A percentile compares a stretch with the other conserved stretches of the same genome.
Conservation (phyloP, 1,139 yeast species). For the Sugiyamaella pinicola region DNA sequence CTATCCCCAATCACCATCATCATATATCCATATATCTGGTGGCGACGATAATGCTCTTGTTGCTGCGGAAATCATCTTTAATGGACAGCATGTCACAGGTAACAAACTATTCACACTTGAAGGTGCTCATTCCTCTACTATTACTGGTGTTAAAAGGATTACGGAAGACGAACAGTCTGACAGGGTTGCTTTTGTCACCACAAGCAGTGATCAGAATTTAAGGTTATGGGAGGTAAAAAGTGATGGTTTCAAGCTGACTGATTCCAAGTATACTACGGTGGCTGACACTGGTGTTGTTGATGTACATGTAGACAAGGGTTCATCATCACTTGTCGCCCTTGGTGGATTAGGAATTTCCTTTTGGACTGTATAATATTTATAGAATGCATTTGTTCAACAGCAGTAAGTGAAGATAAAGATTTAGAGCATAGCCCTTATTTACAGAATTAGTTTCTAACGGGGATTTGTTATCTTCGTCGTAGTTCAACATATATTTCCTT, state of each 20-base stretch:
- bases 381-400: background rate
- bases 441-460: background rate
- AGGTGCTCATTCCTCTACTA: conserved; percentile 82
- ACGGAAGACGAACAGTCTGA: conserved; percentile 27
- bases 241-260: conserved; percentile 37
- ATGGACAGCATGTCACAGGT: conserved; percentile 31
- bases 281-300: conserved; percentile 84
- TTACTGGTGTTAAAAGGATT: conserved; percentile 59
- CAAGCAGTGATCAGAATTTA: conserved; percentile 79
- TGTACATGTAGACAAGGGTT: conserved; percentile 3
- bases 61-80: conserved; percentile 46
- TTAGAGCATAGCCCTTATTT: background rate
- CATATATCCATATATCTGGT: conserved; percentile 61
- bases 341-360: conserved; percentile 19
- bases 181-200: conserved; percentile 45
- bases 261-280: conserved; percentile 67
- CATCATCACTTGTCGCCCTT: conserved; percentile 1
- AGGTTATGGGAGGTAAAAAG: conserved; percentile 57
- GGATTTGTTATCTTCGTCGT: background rate
- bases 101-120: conserved; percentile 44
- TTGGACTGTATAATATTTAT: conserved; percentile 14
- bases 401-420: no score
- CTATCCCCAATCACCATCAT: conserved; percentile 21
- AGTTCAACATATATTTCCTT: no score
- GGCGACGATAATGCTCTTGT: conserved; percentile 89